These are phyloP conservation scores for Euphorbia celastroides DNA, from an alignment of 441 rosid genomes.

Conservation along the genomic window DNA sequence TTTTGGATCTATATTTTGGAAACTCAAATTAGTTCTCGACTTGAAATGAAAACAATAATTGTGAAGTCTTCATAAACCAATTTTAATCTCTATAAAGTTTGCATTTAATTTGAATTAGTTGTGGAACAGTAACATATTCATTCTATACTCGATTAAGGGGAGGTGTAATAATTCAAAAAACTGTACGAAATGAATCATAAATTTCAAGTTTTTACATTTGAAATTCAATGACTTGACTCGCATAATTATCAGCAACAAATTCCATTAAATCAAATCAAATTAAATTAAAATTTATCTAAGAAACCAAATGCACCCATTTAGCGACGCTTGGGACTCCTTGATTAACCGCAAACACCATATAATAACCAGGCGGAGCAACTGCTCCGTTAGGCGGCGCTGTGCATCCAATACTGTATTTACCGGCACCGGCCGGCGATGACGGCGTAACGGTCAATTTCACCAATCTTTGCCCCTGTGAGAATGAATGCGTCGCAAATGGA, in stretches of 20 bases:
- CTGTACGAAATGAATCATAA: not conserved
- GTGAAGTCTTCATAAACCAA: too few species aligned
- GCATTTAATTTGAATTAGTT: too few species aligned
- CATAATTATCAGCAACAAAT: not conserved
- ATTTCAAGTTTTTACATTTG: not conserved
- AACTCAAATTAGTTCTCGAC: too few species aligned
- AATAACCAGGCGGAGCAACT: conserved; percentile 80
- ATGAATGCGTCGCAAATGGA: conserved; percentile 78
- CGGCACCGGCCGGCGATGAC: conserved; percentile 24
- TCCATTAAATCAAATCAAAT: not conserved
- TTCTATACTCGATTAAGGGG: not conserved
- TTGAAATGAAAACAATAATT: too few species aligned
- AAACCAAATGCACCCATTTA: conserved; percentile 61
- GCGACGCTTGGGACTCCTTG: conserved; percentile 59
- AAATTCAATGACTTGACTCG: not conserved
- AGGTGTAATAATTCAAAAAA: not conserved
- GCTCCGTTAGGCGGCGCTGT: conserved; percentile 42
- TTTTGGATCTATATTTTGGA: too few species aligned
- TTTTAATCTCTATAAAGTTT: too few species aligned
- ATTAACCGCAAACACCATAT: conserved; percentile 75
- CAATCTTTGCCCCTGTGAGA: conserved; percentile 66
- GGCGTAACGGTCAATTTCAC: conserved; percentile 39
- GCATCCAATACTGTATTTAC: conserved; percentile 40
- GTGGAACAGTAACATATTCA: too few species aligned
- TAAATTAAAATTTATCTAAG: conserved; percentile 6